A percentile compares a stretch with the other conserved stretches of the same genome.
phyloP scores from a whole-genome alignment of 2,329 filamentous ascomycete genomes.

The Triangularia setosa region DNA sequence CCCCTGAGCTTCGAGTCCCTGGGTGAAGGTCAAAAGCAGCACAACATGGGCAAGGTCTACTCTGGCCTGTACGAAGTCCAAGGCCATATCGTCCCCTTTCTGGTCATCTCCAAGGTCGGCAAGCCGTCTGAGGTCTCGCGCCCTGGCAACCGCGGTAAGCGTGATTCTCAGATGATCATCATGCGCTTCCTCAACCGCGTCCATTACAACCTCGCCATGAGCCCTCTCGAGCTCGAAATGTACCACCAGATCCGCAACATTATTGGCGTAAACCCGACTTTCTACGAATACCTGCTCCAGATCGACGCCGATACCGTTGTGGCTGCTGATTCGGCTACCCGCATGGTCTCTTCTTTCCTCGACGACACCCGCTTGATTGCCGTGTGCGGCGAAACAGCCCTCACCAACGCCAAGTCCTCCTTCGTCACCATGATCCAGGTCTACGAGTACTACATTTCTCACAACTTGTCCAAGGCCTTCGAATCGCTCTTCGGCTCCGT shows the following conservation, averaged over 20 bases:
- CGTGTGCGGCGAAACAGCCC: constrained; percentile 91
- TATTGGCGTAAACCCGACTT: constrained; percentile 96
- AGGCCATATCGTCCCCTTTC: constrained; percentile 94
- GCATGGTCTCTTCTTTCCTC: constrained; percentile 87
- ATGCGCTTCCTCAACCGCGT: constrained; percentile 99
- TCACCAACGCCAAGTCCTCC: constrained; percentile 89
- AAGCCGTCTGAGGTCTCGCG: constrained; percentile 97
- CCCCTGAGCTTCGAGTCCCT: constrained; percentile 95
- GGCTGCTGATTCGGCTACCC: constrained; percentile 80
- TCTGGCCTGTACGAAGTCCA: constrained; percentile 97
- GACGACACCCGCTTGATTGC: constrained; percentile 95
- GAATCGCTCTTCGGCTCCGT: constrained; percentile 96
- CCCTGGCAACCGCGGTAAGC: constrained; percentile 95
- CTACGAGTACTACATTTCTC: constrained; percentile 99
- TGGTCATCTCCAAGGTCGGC: constrained; percentile 95
- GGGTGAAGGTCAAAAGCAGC: constrained; percentile 92
- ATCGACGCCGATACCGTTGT: constrained; percentile 98
- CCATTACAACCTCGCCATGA: constrained; percentile 96
- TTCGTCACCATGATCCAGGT: constrained; percentile 99
- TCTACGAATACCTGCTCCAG: constrained; percentile 95
- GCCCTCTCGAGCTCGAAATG: constrained; percentile 93
- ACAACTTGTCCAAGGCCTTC: constrained; percentile 95
- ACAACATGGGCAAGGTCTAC: constrained; percentile 99
- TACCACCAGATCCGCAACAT: constrained; percentile 98
- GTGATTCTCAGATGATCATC: constrained; percentile 96